These are phyloP conservation scores for Darksidea phi DNA, from an alignment of 495 filamentous ascomycete genomes.

Conservation along the genomic window DNA sequence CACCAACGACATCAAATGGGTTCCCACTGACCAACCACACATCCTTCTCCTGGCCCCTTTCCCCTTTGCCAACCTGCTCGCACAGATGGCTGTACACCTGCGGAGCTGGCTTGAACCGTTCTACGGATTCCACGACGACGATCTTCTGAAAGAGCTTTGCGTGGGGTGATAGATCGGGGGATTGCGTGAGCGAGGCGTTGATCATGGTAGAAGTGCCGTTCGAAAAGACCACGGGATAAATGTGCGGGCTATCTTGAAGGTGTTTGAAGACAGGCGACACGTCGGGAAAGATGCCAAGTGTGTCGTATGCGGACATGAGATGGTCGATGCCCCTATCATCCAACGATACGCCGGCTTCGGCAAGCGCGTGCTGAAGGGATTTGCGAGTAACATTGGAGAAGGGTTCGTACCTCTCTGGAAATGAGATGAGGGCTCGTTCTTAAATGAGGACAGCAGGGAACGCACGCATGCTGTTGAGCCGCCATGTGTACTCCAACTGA, in stretches of 20 bases:
- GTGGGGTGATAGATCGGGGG: slow-evolving; percentile 55
- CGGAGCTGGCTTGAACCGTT: slow-evolving; percentile 68
- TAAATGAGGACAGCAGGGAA: slow-evolving; percentile 6
- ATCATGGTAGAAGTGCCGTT: slow-evolving; percentile 71
- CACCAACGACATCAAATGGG: slow-evolving; percentile 75
- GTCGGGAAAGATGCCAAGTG: slow-evolving; percentile 68
- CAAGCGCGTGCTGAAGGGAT: slow-evolving; percentile 63
- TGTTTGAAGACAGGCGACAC: slow-evolving; percentile 53
- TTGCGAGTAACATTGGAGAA: slow-evolving; percentile 66
- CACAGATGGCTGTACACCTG: slow-evolving; percentile 60
- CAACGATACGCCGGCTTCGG: slow-evolving; percentile 53
- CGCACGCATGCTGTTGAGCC: slow-evolving; percentile 76
- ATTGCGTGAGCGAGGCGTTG: slow-evolving; percentile 56
- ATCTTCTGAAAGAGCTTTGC: slow-evolving; percentile 53
- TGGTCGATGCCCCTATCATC: slow-evolving; percentile 43
- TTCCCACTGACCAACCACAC: slow-evolving; percentile 77
- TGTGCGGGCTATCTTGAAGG: slow-evolving; percentile 43
- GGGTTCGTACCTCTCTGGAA: slow-evolving; percentile 51
- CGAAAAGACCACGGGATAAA: slow-evolving; percentile 65
- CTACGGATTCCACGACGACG: slow-evolving; percentile 60
- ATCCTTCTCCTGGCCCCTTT: slow-evolving; percentile 45
- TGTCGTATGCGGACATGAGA: slow-evolving; percentile 67
- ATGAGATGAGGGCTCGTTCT: not conserved
- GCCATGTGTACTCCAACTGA: slow-evolving; percentile 82
- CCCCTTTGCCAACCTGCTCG: slow-evolving; percentile 46